Evolutionary conservation across 1,139 yeast genomes (phyloP).

Genomic region (Protomyces arabidopsidicola): DNA sequence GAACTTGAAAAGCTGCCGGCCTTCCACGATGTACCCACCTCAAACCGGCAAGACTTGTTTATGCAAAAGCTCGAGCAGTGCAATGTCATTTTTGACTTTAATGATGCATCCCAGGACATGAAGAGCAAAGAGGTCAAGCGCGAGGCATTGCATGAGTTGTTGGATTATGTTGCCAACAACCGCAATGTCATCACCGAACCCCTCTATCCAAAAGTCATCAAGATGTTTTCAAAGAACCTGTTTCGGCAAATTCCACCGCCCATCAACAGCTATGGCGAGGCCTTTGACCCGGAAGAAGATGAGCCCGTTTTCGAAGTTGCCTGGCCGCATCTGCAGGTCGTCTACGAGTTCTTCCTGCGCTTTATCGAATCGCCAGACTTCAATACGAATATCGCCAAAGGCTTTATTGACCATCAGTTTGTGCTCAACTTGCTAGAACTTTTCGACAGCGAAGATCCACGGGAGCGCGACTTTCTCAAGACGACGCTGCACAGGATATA

Average conservation of each 20-base stretch:
- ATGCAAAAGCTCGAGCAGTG: slow-evolving; percentile 90
- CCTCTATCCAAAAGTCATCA: slow-evolving; percentile 81
- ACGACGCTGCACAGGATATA: slow-evolving; percentile 93
- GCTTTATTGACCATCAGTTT: slow-evolving; percentile 86
- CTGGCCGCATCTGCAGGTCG: slow-evolving; percentile 99
- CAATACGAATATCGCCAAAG: slow-evolving; percentile 87
- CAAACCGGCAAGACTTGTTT: slow-evolving; percentile 75
- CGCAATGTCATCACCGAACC: slow-evolving; percentile 83
- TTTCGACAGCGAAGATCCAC: slow-evolving; percentile 93
- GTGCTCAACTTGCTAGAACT: slow-evolving; percentile 74
- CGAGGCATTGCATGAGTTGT: slow-evolving; percentile 77
- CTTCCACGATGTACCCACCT: slow-evolving; percentile 85
- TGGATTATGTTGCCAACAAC: slow-evolving; percentile 77
- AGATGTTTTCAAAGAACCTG: slow-evolving; percentile 81
- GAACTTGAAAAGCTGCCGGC: slow-evolving; percentile 78
- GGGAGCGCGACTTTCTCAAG: slow-evolving; percentile 91
- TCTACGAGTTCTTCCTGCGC: slow-evolving; percentile 86
- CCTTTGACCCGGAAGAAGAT: slow-evolving; percentile 97
- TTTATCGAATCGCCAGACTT: slow-evolving; percentile 94
- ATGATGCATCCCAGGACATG: slow-evolving; percentile 86
- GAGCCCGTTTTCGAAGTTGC: slow-evolving; percentile 95
- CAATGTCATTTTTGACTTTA: slow-evolving; percentile 86
- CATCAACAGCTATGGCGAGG: slow-evolving; percentile 91
- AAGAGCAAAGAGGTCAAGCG: slow-evolving; percentile 90
- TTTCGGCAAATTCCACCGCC: slow-evolving; percentile 98